These are phyloP conservation scores for Trametes hirsuta DNA, from an alignment of 1,284 basidiomycete genomes.

Conservation along the genomic window DNA sequence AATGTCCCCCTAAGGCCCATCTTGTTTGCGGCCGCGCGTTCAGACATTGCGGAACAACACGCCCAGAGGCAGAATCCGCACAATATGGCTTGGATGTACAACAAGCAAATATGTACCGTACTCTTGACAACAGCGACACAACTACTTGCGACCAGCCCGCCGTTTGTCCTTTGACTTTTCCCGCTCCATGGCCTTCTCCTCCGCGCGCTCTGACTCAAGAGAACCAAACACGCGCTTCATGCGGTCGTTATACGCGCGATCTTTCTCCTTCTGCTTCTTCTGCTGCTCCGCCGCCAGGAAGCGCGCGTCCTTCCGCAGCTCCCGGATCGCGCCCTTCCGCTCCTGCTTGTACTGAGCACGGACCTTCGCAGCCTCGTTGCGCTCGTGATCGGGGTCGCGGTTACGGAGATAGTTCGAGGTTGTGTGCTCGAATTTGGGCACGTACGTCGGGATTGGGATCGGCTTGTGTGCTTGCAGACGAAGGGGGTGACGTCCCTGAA, in stretches of 20 bases:
- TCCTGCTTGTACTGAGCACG: constrained; percentile 94
- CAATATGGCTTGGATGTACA: neutral
- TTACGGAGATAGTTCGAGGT: constrained; percentile 81
- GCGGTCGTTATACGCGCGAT: constrained; percentile 72
- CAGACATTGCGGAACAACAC: too few relatives aligned
- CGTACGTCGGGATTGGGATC: constrained; percentile 91
- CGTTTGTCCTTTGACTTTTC: constrained; percentile 80
- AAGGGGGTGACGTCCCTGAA: constrained; percentile 77
- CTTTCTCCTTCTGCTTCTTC: constrained; percentile 84
- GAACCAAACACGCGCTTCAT: constrained; percentile 86
- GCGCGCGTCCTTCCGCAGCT: constrained; percentile 92
- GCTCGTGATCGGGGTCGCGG: constrained; percentile 93
- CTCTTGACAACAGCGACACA: neutral
- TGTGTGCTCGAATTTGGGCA: constrained; percentile 92
- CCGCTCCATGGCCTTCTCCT: constrained; percentile 91
- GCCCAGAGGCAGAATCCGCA: too few relatives aligned
- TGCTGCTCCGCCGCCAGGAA: constrained; percentile 92
- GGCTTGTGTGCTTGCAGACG: constrained; percentile 94
- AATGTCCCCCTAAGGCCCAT: too few relatives aligned
- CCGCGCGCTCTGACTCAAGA: constrained; percentile 89
- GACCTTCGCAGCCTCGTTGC: constrained; percentile 87
- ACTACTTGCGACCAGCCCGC: constrained; percentile 69
- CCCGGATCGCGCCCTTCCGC: constrained; percentile 94
- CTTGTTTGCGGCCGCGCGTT: neutral
- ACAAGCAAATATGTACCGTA: neutral